Base-by-base conservation (phyloP, 176 grass and related monocot species). In the Pontederia crassipes region DNA sequence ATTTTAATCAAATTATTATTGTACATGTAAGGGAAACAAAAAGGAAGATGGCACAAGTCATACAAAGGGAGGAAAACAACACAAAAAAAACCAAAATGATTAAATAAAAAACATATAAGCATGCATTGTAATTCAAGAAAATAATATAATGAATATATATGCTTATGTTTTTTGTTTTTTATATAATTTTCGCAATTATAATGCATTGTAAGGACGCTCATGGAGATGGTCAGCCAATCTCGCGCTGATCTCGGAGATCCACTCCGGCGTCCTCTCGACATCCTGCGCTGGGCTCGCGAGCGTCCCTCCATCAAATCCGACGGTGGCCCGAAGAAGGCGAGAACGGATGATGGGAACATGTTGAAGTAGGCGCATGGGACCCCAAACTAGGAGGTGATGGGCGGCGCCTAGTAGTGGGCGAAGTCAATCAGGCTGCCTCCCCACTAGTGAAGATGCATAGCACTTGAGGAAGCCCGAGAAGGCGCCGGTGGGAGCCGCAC, bases 221-320 rank as follows among this genome's bases (percentile, higher is more conserved):
- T 62, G 27, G 12, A 6, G 55, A 17, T 48, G 70, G 8, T 28
- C 49, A 4, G 64, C 56, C 0, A 63, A 8, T 11, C 18, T 49
- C 28, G 64, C 48, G 17, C 55, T 49, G 48, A 62, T 62, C 29
- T 35, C 4, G 17, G 78, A 55, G 17, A 74, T 55, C 69, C 77
- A 73, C 17, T 52, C 24, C 9, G 77, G 77, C 3, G 24, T 32
- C 27, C 8, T 46, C 4, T 60, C 66, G 60, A 72, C 54, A 4
- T 67, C 51, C 51, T 79, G 61, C 12, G 29, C 3, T 2, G 77
- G 35, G 5, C 4, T 1, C 12, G 29, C 32, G 59, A 11, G 9
- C 8, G 12, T 14, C 59, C n/a, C 27, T 12, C 3, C 14, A 0
- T 14, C n/a, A 1, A 8, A 0, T 2, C 4, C 15, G 3, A 35